Conservation (phyloP, 2,329 filamentous ascomycete species). For the Nemania bipapillata region DNA sequence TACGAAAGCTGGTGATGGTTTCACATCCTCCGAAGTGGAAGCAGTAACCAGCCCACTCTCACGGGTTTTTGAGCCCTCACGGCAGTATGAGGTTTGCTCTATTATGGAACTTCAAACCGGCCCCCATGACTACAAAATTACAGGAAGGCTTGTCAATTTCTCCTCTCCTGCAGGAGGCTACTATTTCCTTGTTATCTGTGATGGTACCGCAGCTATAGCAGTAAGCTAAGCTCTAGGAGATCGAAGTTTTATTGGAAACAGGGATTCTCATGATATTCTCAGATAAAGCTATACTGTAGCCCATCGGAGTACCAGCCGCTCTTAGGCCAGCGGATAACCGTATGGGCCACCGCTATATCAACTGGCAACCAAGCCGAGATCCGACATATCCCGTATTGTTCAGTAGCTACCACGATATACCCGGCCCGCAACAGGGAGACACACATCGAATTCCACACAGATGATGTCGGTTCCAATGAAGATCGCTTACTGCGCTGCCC, state of each 20-base stretch:
- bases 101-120: conserved; percentile 63
- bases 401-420: conserved; percentile 66
- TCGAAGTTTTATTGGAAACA: background rate
- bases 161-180: conserved; percentile 59
- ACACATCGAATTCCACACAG: conserved; percentile 65
- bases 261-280: conserved; percentile 15
- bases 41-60: conserved; percentile 54
- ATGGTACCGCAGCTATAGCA: conserved; percentile 64
- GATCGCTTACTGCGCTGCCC: conserved; percentile 59
- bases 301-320: conserved; percentile 55
- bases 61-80: conserved; percentile 55
- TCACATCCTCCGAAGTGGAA: conserved; percentile 61
- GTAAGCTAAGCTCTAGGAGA: conserved; percentile 50
- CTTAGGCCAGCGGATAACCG: conserved; percentile 64
- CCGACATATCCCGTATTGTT: conserved; percentile 55
- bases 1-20: conserved; percentile 60
- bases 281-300: conserved; percentile 64
- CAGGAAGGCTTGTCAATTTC: conserved; percentile 67
- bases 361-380: conserved; percentile 54
- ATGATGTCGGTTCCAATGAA: conserved; percentile 53
- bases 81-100: conserved; percentile 59
- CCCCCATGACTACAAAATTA: conserved; percentile 61
- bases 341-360: conserved; percentile 68
- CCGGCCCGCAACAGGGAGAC: conserved; percentile 65
- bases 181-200: conserved; percentile 65